A percentile compares a stretch with the other conserved stretches of the same genome.
Evolutionary conservation across 768 basidiomycete genomes (phyloP).

Genomic region (Agaricus subrufescens): DNA sequence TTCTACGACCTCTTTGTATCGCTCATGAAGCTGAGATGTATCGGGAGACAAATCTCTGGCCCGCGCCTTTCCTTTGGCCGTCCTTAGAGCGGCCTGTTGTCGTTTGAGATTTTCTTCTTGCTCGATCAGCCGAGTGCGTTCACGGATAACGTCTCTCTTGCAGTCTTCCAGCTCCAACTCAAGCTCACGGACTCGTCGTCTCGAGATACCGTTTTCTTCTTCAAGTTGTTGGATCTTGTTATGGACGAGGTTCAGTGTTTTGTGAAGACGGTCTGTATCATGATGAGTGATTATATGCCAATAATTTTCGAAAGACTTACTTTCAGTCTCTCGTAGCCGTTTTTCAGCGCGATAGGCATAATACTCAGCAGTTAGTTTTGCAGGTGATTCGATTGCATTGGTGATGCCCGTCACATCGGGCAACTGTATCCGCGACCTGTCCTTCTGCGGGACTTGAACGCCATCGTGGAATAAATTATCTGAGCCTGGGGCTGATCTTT

Average conservation of each 20-base stretch:
- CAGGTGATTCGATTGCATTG: constrained; percentile 71
- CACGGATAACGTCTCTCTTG: constrained; percentile 69
- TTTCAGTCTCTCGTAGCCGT: constrained; percentile 57
- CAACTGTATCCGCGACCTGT: constrained; percentile 45
- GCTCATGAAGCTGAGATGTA: constrained; percentile 35
- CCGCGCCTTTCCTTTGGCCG: constrained; percentile 34
- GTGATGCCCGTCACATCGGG: constrained; percentile 87
- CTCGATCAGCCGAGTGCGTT: constrained; percentile 61
- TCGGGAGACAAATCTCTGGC: constrained; percentile 25
- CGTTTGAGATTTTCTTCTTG: constrained; percentile 43
- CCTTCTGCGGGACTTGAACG: constrained; percentile 17
- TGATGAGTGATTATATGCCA: background rate
- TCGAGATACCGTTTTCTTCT: constrained; percentile 76
- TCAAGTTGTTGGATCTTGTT: constrained; percentile 69
- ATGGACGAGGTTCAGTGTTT: constrained; percentile 60
- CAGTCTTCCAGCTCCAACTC: constrained; percentile 84
- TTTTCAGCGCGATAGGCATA: constrained; percentile 41
- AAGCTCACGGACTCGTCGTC: constrained; percentile 79
- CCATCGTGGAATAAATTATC: constrained; percentile 36
- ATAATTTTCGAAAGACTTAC: constrained; percentile 27
- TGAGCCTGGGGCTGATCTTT: constrained; percentile 6
- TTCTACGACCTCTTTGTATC: constrained; percentile 76
- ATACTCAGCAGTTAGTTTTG: constrained; percentile 49
- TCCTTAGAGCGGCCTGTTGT: constrained; percentile 25
- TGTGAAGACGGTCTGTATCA: constrained; percentile 51